phyloP scores from a whole-genome alignment of 768 basidiomycete genomes.

The Naganishia onofrii region DNA sequence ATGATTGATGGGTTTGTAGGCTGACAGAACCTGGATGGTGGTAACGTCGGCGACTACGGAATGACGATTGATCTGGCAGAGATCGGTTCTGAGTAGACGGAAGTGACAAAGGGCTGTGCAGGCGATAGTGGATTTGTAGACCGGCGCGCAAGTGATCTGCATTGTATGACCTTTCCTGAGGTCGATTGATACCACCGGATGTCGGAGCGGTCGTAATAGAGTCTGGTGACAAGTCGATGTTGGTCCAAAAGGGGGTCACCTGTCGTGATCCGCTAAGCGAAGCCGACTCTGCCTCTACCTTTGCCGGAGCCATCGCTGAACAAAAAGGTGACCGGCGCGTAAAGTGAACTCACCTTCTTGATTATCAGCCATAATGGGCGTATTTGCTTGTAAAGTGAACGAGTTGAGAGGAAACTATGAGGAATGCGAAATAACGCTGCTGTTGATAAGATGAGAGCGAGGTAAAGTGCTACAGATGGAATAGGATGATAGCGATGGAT shows the following conservation, averaged over 20 bases:
- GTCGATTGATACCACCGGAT: too few relatives aligned
- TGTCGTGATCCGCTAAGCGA: conserved; percentile 4
- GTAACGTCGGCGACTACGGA: not conserved
- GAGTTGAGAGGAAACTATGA: too few relatives aligned
- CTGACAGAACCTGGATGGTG: not conserved
- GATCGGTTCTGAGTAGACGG: not conserved
- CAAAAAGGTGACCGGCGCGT: not conserved
- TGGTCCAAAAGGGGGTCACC: not conserved
- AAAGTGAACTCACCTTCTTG: conserved; percentile 19
- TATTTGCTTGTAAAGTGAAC: not conserved
- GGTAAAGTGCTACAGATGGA: not conserved
- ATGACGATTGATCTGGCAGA: not conserved
- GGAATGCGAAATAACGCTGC: too few relatives aligned
- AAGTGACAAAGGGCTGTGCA: not conserved
- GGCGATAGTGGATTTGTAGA: not conserved
- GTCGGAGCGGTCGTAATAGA: too few relatives aligned
- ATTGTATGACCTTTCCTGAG: too few relatives aligned
- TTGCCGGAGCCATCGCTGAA: conserved; percentile 3
- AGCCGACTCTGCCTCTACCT: not conserved
- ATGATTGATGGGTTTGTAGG: not conserved
- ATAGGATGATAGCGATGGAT: too few relatives aligned
- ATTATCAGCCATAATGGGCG: conserved; percentile 2
- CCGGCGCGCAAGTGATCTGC: not conserved
- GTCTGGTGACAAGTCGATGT: not conserved
- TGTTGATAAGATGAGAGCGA: too few relatives aligned